Evolutionary conservation across 2,329 filamentous ascomycete genomes (phyloP), one percentile per base, ranked within the genome.

Genomic region (Fusarium liriodendri): DNA sequence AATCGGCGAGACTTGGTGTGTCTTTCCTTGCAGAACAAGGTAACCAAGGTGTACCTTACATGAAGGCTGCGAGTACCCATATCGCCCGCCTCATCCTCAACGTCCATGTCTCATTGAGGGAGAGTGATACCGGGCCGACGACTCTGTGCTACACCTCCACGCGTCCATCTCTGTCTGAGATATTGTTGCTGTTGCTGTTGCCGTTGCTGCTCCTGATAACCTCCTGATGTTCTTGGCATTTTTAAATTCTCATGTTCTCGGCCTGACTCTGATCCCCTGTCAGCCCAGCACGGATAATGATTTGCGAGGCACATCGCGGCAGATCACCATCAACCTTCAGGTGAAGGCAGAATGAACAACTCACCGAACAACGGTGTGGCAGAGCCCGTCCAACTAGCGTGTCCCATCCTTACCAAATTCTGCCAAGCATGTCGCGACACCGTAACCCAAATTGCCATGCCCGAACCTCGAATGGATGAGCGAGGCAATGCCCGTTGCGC

Each of bases 281-380:
- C 38, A 61, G 63, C 54, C 62, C 32, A 32, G 62, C 55, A 67
- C 70, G 66, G 58, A 32, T 54, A 54, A 54, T 54, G 61, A 66
- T 71, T 71, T 67, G 42, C 61, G 59, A 65, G 62, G 27, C 62
- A 62, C 47, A 58, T 63, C 18, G 50, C 58, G 72, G 66, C 55
- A 72, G 74, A 77, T 77, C 73, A 42, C 38, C 66, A 71, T 73
- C 54, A 72, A 73, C 67, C 47, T 72, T 73, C 65, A 65, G 70
- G 72, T 70, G 60, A 76, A 65, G 62, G n/a, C 20, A 55, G 64
- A 71, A 67, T 69, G 50, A 60, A 62, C 60, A 66, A 67, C 67
- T 69, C 40, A 62, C 42, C 64, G 61, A 68, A 33, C 60, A 50
- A 74, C 60, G 55, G 61, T 70, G 71, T 64, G 62, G 64, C 38